Conservation (phyloP, 2,329 filamentous ascomycete species). For the Fusarium chaquense region DNA sequence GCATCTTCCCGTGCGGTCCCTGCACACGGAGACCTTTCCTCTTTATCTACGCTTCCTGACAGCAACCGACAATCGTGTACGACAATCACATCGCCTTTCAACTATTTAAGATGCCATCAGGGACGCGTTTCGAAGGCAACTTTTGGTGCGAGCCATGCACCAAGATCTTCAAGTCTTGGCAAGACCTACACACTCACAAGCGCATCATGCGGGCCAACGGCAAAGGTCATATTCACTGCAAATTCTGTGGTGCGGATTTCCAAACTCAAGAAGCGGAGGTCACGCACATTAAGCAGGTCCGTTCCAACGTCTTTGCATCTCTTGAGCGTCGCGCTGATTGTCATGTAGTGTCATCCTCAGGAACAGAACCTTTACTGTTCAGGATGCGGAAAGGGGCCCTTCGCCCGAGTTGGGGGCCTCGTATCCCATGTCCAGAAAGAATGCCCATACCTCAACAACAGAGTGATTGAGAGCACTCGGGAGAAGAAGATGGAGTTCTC, state of each 20-base stretch:
- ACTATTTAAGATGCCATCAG: conserved; percentile 33
- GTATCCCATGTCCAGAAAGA: conserved; percentile 61
- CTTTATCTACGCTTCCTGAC: background rate
- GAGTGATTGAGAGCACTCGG: conserved; percentile 51
- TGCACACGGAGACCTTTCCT: background rate
- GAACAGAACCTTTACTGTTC: conserved; percentile 60
- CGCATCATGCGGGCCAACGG: conserved; percentile 43
- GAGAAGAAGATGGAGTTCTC: conserved; percentile 55
- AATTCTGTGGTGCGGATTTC: conserved; percentile 55
- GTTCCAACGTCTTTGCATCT: conserved; percentile 9
- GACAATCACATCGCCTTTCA: background rate
- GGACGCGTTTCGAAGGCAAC: conserved; percentile 15
- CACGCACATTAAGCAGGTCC: conserved; percentile 54
- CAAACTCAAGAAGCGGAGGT: conserved; percentile 49
- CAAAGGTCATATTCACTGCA: conserved; percentile 54
- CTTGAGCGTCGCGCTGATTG: conserved; percentile 11
- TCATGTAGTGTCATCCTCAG: conserved; percentile 53
- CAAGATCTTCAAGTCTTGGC: conserved; percentile 43
- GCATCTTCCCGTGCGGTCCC: background rate
- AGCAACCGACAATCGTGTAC: background rate
- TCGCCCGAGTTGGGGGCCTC: conserved; percentile 53
- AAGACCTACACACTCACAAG: conserved; percentile 50
- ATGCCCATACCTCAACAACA: conserved; percentile 54
- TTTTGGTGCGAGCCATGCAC: conserved; percentile 51
- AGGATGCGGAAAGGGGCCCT: conserved; percentile 57